Base-by-base conservation (phyloP, 208 protist genomes). In the Wallacemonas sp. region DNA sequence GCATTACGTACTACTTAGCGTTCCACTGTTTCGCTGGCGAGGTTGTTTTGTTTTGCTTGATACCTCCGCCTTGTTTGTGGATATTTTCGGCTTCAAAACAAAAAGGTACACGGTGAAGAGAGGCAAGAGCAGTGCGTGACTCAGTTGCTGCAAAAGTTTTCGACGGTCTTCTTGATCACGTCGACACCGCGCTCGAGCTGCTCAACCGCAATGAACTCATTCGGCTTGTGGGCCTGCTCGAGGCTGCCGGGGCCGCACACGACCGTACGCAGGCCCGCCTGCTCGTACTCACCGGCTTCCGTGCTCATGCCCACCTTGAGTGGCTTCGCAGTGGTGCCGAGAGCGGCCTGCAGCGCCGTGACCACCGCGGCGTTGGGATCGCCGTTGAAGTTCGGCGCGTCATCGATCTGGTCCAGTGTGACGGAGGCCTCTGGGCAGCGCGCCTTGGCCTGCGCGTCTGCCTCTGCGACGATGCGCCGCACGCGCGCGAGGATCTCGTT, bases 211-310 rank as follows among this genome's bases (percentile, higher is more conserved):
- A 90, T 70, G 58, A 85, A 90, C 68, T 90, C 84, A 67, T 90
- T 82, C 14, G 75, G 49, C 60, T 83, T 73, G 76, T 90, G 84
- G 41, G 84, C 84, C 61, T 87, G 80, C 9, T 77, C 70, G 54
- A 87, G 85, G 61, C 58, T 75, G 36, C 80, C 84, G 1, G 84
- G 84, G 3, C 84, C 84, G 73, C 80, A 87, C 34, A 90, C 77
- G 8, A 85, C 70, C 21, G 78, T 72, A 34, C 67, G 71, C n/a
- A 87, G 72, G 60, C 84, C 80, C n/a, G 76, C 41, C 24, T 44
- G 43, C 41, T 85, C 75, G 67, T 80, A 86, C 36, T 81, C 68
- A 1, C 72, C 72, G 19, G 70, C 80, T 67, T 90, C 84, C 9
- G 80, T 87, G 57, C 64, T 79, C 60, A 81, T 87, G n/a, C 55